These are phyloP conservation scores for Volutella citrinella DNA, from an alignment of 2,329 filamentous ascomycete species.

Conservation along the genomic window DNA sequence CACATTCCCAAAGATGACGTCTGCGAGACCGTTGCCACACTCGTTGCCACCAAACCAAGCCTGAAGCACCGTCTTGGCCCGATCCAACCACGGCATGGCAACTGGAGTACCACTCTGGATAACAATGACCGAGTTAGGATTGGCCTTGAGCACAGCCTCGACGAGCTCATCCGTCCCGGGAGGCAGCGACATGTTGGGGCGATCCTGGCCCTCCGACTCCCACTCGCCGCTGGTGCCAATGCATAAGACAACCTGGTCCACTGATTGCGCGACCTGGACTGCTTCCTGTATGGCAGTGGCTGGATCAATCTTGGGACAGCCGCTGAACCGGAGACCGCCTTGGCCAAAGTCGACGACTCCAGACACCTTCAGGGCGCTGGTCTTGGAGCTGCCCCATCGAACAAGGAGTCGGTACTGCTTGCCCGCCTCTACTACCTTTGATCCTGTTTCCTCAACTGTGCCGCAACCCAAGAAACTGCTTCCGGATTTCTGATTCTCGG, in stretches of 20 bases:
- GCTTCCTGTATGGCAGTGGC: constrained; percentile 8
- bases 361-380: constrained; percentile 3
- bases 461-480: constrained; percentile 34
- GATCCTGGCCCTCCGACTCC: constrained; percentile 15
- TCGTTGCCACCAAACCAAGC: constrained; percentile 19
- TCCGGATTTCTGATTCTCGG: constrained; percentile 25
- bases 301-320: constrained; percentile 12
- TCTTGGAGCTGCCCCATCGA: constrained; percentile 12
- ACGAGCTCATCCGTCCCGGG: constrained; percentile 12
- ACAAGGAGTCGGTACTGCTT: constrained; percentile 11
- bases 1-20: constrained; percentile 15
- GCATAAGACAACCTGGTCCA: constrained; percentile 16
- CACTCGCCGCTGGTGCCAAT: constrained; percentile 14
- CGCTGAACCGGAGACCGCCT: constrained; percentile 13
- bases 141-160: constrained; percentile 9
- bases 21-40: constrained; percentile 15
- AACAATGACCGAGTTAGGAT: constrained; percentile 13
- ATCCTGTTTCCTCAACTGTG: constrained; percentile 29
- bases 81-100: constrained; percentile 14
- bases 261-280: constrained; percentile 8
- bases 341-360: constrained; percentile 14
- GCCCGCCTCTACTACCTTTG: constrained; percentile 10
- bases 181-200: constrained; percentile 14
- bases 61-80: constrained; percentile 9
- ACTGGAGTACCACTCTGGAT: constrained; percentile 17